A percentile compares a stretch with the other conserved stretches of the same genome.
Evolutionary conservation across 169 alveolate species (phyloP).

Genomic region (Plasmodium ovale): DNA sequence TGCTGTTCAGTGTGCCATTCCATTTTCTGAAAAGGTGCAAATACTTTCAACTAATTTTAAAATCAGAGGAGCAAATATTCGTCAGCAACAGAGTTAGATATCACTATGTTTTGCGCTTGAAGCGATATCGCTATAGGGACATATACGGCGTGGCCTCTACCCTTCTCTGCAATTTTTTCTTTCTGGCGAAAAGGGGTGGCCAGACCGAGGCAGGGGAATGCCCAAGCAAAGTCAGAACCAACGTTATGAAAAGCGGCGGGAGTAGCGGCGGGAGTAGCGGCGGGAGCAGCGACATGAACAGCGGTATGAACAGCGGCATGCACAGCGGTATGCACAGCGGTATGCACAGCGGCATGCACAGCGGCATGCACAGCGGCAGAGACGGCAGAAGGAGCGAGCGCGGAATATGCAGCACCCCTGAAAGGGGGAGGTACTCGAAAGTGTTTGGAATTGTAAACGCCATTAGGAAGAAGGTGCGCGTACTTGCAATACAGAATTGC

Average conservation of each 20-base stretch:
- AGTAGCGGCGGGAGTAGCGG: background rate
- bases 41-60: slow-evolving; percentile 25
- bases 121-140: slow-evolving; percentile 11
- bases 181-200: slow-evolving; percentile 5
- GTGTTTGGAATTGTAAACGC: background rate
- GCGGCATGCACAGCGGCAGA: background rate
- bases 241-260: background rate
- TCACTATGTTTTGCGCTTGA: slow-evolving; percentile 7
- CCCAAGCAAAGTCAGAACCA: no score
- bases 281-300: background rate
- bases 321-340: no score
- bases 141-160: background rate
- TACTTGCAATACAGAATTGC: slow-evolving; percentile 16
- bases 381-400: background rate
- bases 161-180: slow-evolving; percentile 19
- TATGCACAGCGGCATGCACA: no score
- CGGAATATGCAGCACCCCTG: background rate
- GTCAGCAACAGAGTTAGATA: slow-evolving; percentile 44
- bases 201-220: no score
- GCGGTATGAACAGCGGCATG: background rate
- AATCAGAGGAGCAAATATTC: background rate
- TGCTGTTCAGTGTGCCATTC: slow-evolving; percentile 30
- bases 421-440: slow-evolving; percentile 18
- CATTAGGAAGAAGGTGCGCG: slow-evolving; percentile 7
- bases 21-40: slow-evolving; percentile 32